Conservation (phyloP, 495 filamentous ascomycete species). For the Penicillium canariense region DNA sequence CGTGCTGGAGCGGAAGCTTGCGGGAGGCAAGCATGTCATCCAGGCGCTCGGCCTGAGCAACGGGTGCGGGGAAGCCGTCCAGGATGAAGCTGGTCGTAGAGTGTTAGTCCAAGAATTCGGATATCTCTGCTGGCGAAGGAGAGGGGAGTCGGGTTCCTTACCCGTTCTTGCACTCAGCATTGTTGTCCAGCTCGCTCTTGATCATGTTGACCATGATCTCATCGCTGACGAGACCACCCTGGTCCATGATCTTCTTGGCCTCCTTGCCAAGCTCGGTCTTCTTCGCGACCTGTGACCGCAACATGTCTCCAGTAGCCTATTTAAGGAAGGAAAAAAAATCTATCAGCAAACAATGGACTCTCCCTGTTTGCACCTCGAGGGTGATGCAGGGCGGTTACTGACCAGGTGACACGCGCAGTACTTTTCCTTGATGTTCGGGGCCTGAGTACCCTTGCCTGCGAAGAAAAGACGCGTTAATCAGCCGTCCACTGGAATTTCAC, state of each 20-base stretch:
- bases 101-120: background rate
- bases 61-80: slow-evolving; percentile 97
- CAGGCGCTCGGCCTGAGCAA: slow-evolving; percentile 89
- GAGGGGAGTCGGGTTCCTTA: slow-evolving; percentile 9
- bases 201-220: slow-evolving; percentile 99
- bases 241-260: slow-evolving; percentile 99
- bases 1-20: slow-evolving; percentile 82
- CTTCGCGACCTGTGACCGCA: slow-evolving; percentile 96
- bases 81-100: slow-evolving; percentile 79
- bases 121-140: background rate
- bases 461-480: slow-evolving; percentile 24
- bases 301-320: slow-evolving; percentile 98
- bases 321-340: slow-evolving; percentile 6
- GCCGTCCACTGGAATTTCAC: too few relatives aligned
- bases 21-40: slow-evolving; percentile 81
- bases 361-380: background rate
- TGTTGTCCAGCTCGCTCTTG: slow-evolving; percentile 90
- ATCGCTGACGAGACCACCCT: slow-evolving; percentile 94
- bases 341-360: slow-evolving; percentile 7
- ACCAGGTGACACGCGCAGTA: slow-evolving; percentile 96
- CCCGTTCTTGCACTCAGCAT: slow-evolving; percentile 95
- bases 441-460: slow-evolving; percentile 97
- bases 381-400: slow-evolving; percentile 39
- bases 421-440: slow-evolving; percentile 95
- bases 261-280: slow-evolving; percentile 93